Evolutionary conservation across 1,284 basidiomycete genomes (phyloP), one percentile per base, ranked within the genome.

Genomic region (Phylloporus sp.): DNA sequence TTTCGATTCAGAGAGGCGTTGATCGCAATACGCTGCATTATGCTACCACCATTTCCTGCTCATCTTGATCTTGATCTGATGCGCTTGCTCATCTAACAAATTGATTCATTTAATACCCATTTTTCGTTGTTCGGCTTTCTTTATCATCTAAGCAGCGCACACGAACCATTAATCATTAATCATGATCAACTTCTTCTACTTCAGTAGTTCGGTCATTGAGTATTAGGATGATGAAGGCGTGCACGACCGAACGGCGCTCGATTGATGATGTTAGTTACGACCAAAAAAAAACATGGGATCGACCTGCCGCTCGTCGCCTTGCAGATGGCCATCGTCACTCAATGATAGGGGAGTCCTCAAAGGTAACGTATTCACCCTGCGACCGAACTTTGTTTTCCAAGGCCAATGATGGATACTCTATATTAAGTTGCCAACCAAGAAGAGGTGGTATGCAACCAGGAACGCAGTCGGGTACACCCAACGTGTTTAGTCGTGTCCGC

Each of bases 1-100:
- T 77, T 94, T 94, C 68, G 90, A 93, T 73, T 82, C 84, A 65
- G 90, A 90, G 60, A 84, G 78, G 77, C 72, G 64, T 71, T 56
- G 66, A 66, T 44, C 53, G 42, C 58, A 34, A 39, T 46, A 28
- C 3, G 22, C 7, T n/a, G 31, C 46, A 54, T 32, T 6, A n/a
- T 52, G 47, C 44, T 47, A 62, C 57, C 50, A 47, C 18, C 34
- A n/a, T 11, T 53, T 29, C 13, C 40, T 37, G n/a, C 31, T 46
- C n/a, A 37, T 60, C 40, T 59, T 56, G 50, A 53, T 12, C 15
- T 31, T 51, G 44, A 53, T 57, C 24, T 61, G 49, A 58, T 46
- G 44, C 24, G 42, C 10, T 46, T 47, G 39, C 18, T 51, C 11
- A 24, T 46, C 24, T 29, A 20, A 53, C 39, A 49, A n/a, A 46